Conservation (phyloP, 106 monocot species). For the Dendrobium catenatum region DNA sequence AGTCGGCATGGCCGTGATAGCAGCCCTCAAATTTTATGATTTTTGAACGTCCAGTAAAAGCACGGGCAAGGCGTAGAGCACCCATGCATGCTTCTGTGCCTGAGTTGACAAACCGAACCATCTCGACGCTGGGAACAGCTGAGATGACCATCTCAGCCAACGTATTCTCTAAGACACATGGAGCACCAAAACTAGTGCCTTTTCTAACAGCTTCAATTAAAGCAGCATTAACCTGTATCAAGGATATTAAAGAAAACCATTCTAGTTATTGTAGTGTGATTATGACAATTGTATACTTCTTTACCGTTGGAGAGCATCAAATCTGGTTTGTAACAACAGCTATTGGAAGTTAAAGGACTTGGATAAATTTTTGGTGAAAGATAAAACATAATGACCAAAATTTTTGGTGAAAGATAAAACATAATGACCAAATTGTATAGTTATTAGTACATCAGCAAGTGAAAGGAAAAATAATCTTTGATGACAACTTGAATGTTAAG, state of each 20-base stretch:
- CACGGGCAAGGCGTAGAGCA: slow-evolving; percentile 81
- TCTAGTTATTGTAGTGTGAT: background rate
- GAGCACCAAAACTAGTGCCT: slow-evolving; percentile 96
- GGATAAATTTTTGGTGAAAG: background rate
- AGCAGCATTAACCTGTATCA: slow-evolving; percentile 76
- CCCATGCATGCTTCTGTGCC: slow-evolving; percentile 98
- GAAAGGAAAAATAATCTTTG: background rate
- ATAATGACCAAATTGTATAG: background rate
- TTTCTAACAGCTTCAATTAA: slow-evolving; percentile 75
- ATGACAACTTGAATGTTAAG: no score
- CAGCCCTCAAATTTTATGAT: slow-evolving; percentile 91
- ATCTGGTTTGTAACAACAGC: background rate
- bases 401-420: background rate
- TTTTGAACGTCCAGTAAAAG: slow-evolving; percentile 67
- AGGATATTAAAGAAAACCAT: background rate
- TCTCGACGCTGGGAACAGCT: slow-evolving; percentile 85
- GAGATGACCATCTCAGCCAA: slow-evolving; percentile 86
- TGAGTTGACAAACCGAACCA: slow-evolving; percentile 95
- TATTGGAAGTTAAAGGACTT: background rate
- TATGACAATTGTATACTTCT: no score
- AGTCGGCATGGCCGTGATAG: slow-evolving; percentile 87
- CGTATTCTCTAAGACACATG: slow-evolving; percentile 61
- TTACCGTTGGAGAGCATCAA: background rate
- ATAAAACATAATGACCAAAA: background rate
- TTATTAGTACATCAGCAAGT: background rate